A percentile compares a stretch with the other conserved stretches of the same genome.
Evolutionary conservation across 148 eudicot genomes (phyloP).

Genomic region (Fagopyrum tataricum): DNA sequence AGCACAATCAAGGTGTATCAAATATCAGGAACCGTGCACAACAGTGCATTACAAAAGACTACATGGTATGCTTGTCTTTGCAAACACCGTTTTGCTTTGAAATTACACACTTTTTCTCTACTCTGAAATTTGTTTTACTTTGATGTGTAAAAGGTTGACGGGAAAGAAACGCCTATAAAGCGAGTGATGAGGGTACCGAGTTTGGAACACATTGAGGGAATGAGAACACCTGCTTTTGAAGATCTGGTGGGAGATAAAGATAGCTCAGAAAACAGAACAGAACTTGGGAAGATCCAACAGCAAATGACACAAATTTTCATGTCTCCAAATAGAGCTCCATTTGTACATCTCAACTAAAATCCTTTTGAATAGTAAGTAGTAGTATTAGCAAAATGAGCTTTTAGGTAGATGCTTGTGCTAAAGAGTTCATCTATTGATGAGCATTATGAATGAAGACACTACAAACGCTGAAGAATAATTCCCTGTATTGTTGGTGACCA

Average conservation of each 20-base stretch:
- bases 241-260: constrained; percentile 16
- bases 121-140: constrained; percentile 8
- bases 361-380: not conserved
- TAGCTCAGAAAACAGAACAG: constrained; percentile 21
- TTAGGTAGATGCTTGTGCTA: not conserved
- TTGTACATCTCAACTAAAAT: constrained; percentile 45
- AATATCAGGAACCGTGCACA: constrained; percentile 41
- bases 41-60: constrained; percentile 49
- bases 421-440: constrained; percentile 5
- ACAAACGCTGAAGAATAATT: not conserved
- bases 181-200: constrained; percentile 49
- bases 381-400: not conserved
- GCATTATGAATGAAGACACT: not conserved
- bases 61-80: constrained; percentile 38
- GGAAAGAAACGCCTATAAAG: constrained; percentile 27
- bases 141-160: constrained; percentile 49
- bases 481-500: not conserved
- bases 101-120: not conserved
- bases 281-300: constrained; percentile 26
- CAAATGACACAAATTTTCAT: constrained; percentile 16
- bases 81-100: not conserved
- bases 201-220: constrained; percentile 57
- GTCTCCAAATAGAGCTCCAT: constrained; percentile 53
- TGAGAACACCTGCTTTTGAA: constrained; percentile 38
- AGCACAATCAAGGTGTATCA: constrained; percentile 37